Percentiles rank a stretch among this genome's conserved stretches.
These are phyloP conservation scores for Pestalotiopsis sp. DNA, from an alignment of 2,329 filamentous ascomycete species.

Conservation along the genomic window DNA sequence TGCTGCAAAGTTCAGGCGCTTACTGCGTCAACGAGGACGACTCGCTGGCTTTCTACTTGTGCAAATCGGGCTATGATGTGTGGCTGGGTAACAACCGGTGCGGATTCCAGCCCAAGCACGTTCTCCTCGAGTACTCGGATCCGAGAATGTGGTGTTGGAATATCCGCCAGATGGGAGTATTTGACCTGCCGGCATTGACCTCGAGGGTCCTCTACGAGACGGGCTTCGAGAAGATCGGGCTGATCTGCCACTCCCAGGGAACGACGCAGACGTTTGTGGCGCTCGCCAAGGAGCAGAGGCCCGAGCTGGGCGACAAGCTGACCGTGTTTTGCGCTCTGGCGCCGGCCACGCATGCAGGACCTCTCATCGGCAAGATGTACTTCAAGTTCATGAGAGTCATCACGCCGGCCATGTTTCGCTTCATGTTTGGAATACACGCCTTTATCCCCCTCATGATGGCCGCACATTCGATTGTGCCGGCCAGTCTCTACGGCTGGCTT, in stretches of 20 bases:
- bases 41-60: constrained; percentile 87
- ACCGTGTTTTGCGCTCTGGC: constrained; percentile 91
- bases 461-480: constrained; percentile 70
- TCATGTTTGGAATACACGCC: constrained; percentile 88
- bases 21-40: constrained; percentile 91
- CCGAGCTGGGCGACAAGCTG: constrained; percentile 79
- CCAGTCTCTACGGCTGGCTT: constrained; percentile 74
- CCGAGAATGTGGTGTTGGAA: constrained; percentile 98
- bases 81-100: constrained; percentile 96
- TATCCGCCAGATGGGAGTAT: constrained; percentile 88
- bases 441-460: constrained; percentile 95
- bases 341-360: constrained; percentile 87
- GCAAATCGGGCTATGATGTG: constrained; percentile 90
- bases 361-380: constrained; percentile 82
- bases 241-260: constrained; percentile 88
- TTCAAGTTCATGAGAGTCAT: constrained; percentile 91
- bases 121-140: constrained; percentile 69
- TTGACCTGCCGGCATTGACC: constrained; percentile 82
- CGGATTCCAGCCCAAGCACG: constrained; percentile 79
- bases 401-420: constrained; percentile 72
- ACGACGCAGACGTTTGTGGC: constrained; percentile 88
- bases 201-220: constrained; percentile 82
- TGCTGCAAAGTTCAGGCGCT: constrained; percentile 85
- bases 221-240: constrained; percentile 78
- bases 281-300: constrained; percentile 85